Base-by-base conservation (phyloP, 2,329 filamentous ascomycete genomes). In the Fusarium camptoceras region DNA sequence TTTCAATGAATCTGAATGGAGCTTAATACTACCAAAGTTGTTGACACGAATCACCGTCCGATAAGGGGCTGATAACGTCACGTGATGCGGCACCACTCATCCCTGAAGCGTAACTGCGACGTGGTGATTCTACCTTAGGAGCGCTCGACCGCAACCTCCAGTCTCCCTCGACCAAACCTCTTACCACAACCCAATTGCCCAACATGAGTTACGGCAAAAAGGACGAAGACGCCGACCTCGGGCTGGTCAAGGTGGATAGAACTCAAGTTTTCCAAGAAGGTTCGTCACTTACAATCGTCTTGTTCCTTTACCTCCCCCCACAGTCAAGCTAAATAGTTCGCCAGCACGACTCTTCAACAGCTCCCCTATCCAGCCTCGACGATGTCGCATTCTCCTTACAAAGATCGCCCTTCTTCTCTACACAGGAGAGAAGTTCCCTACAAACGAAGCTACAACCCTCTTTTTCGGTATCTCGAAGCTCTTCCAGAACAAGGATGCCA, bases 391-490 rank as follows among this genome's bases (percentile, higher is more conserved):
- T 71, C 92, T 98, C 71, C 88, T 99, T 72, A 98, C 96, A 78
- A 98, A 99, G 87, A 96, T 99, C 78, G 93, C 94, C 51, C 92
- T 98, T 63, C 91, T 99, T 71, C 88, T 99, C 76, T 98, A 98
- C 83, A 98, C 94, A 22, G 96, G 96, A 76, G 96, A 99, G 85
- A 94, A 91, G 79, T 99, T 98, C 86, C 94, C 95, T 47, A 95
- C 92, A 64, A 97, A 97, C 79, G 96, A 99, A 88, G 96, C 96
- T 75, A 98, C 96, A 31, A 95, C 94, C 49, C 92, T 99, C 72
- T 99, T 99, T 89, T 98, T 98, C 81, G 94, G 95, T 76, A 98
- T 97, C 82, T 98, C 95, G 68, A 98, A 98, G 87, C 89, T 98
- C 66, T 99, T 99, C 88, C 95, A 98, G 86, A 98, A 98, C 84